These are phyloP conservation scores for Halophytophthora polymorphica DNA, from an alignment of 352 stramenopile species.

Conservation along the genomic window DNA sequence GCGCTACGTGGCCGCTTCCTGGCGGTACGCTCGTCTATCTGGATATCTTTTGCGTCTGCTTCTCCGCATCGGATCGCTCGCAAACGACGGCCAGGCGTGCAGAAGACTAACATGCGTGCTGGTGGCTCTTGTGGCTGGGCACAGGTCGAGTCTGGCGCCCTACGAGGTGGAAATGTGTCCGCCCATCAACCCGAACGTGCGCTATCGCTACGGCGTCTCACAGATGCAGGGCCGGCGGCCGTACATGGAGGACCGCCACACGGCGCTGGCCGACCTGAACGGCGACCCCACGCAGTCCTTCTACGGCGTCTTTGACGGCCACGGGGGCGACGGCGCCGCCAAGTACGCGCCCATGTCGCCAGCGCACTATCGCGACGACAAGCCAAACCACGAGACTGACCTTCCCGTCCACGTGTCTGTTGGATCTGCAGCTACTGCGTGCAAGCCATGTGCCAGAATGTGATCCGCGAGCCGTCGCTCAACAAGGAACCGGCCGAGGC, in stretches of 20 bases:
- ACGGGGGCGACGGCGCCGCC: slow-evolving; percentile 86
- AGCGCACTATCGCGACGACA: neutral
- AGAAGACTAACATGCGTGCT: neutral
- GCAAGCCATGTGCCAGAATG: slow-evolving; percentile 79
- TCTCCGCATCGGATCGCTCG: neutral
- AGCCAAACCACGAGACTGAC: slow-evolving; percentile 1
- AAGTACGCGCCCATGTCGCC: slow-evolving; percentile 53
- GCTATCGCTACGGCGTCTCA: slow-evolving; percentile 79
- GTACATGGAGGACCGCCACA: slow-evolving; percentile 92
- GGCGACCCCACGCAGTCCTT: slow-evolving; percentile 83
- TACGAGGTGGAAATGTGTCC: slow-evolving; percentile 75
- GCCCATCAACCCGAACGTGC: slow-evolving; percentile 68
- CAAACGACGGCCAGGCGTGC: neutral
- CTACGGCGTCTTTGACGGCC: slow-evolving; percentile 93
- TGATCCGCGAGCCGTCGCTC: slow-evolving; percentile 70
- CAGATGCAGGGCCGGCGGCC: slow-evolving; percentile 81
- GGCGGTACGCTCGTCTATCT: slow-evolving; percentile 36
- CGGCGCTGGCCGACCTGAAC: slow-evolving; percentile 70
- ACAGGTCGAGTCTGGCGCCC: slow-evolving; percentile 40
- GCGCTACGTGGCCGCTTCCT: slow-evolving; percentile 58
- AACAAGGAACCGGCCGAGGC: slow-evolving; percentile 61
- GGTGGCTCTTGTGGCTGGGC: neutral
- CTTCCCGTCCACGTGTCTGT: slow-evolving; percentile 3
- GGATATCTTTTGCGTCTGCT: neutral
- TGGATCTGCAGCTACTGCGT: slow-evolving; percentile 61